Evolutionary conservation across 1,284 basidiomycete species (phyloP), one percentile per base, ranked within the genome.

Genomic region (Irpex sp.): DNA sequence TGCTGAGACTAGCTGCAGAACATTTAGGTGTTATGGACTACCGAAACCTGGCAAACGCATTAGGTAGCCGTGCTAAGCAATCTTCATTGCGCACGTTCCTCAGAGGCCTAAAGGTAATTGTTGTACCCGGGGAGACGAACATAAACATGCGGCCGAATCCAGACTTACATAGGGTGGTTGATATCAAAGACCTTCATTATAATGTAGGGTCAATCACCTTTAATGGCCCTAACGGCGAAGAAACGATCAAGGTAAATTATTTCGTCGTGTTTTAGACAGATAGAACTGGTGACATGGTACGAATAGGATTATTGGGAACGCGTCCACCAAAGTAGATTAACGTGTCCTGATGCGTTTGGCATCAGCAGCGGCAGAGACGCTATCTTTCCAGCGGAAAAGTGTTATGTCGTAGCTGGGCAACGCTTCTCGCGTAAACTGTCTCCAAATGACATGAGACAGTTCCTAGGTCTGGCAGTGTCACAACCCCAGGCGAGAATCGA

Each of bases 321-420:
- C 6, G 33, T 17, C 15, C 58, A 62, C 55, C 37, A 61, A 6
- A 43, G 21, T 4, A 11, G 9, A 13, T n/a, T 65, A 5, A 2
- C 21, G 21, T 57, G 55, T 21, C 64, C 64, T 21, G 53, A 62
- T 13, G 7, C 55, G 26, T 62, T 62, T 35, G 61, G 64, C 26
- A 37, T 65, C 15, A 5, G 37, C 13, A 49, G 49, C 17, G 49
- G 47, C 11, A 39, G 51, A 55, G 61, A 33, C n/a, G 47, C 46
- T 13, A 57, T 65, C 8, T 65, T 62, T 55, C 64, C 64, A 6
- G 61, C 61, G 2, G 64, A 65, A 33, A 31, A 58, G 17, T 65
- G 64, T 49, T 19, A 11, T 1, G 46, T 65, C 2, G 13, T 37
- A 15, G 13, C 31, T 31, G 64, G 64, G 17, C 64, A 65, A 39